Percentiles rank a stretch among this genome's conserved stretches.
Evolutionary conservation across 805 yeast species (phyloP).

Genomic region (Wickerhamiella sorbophila): DNA sequence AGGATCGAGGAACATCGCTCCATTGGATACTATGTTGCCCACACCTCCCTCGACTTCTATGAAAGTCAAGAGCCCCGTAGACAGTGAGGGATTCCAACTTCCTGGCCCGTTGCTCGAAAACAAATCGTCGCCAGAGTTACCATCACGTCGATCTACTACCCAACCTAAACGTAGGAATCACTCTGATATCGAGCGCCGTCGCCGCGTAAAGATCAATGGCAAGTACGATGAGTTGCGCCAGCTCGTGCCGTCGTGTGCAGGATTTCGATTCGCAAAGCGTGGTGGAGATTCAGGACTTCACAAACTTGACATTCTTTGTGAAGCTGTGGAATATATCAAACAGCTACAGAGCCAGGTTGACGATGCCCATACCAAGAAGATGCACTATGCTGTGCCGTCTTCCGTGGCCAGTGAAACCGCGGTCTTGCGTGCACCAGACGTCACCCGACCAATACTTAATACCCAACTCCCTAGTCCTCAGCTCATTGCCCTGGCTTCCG

Average conservation of each 20-base stretch:
- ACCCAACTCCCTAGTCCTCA: background rate
- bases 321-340: slow-evolving; percentile 68
- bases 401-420: background rate
- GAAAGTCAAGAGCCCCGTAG: background rate
- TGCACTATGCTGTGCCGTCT: background rate
- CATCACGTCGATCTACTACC: background rate
- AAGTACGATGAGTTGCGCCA: slow-evolving; percentile 71
- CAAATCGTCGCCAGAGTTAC: background rate
- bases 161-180: slow-evolving; percentile 26
- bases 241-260: slow-evolving; percentile 65
- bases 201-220: slow-evolving; percentile 65
- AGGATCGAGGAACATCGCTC: too few species aligned
- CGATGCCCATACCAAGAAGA: background rate
- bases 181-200: slow-evolving; percentile 64
- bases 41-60: background rate
- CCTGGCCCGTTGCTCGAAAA: background rate
- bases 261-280: slow-evolving; percentile 24
- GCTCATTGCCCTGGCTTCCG: background rate
- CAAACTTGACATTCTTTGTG: slow-evolving; percentile 64
- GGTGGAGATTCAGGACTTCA: slow-evolving; percentile 50
- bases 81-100: background rate
- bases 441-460: background rate
- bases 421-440: background rate
- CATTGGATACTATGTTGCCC: background rate
- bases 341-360: slow-evolving; percentile 36